Evolutionary conservation across 441 rosid species (phyloP).

Genomic region (Gossypium gossypioides): DNA sequence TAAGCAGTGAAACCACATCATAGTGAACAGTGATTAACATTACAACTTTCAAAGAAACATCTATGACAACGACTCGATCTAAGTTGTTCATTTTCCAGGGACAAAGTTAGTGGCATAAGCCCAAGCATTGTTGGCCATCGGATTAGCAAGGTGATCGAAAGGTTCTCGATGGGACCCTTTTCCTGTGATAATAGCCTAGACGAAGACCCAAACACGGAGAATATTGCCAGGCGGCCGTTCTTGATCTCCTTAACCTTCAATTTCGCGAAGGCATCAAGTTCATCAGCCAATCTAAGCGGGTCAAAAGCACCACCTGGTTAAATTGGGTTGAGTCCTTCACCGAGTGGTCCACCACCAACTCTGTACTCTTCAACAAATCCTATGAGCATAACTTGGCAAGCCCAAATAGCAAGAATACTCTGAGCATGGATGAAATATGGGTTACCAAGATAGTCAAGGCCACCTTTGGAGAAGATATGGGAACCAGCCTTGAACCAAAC

Average conservation of each 20-base stretch:
- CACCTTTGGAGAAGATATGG: constrained; percentile 81
- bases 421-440: constrained; percentile 83
- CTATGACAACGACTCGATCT: not conserved
- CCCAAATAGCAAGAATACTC: constrained; percentile 90
- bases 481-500: constrained; percentile 92
- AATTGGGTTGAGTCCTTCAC: constrained; percentile 77
- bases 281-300: constrained; percentile 77
- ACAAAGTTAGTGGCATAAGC: constrained; percentile 85
- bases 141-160: constrained; percentile 75
- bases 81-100: constrained; percentile 58
- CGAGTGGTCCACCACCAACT: constrained; percentile 79
- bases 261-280: constrained; percentile 81
- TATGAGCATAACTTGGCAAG: constrained; percentile 76
- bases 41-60: not conserved
- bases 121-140: constrained; percentile 81
- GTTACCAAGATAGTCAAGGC: constrained; percentile 82
- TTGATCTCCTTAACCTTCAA: constrained; percentile 82
- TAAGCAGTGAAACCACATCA: constrained; percentile 1
- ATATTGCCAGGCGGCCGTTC: constrained; percentile 83
- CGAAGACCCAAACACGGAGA: constrained; percentile 89
- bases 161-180: constrained; percentile 87
- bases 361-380: constrained; percentile 84
- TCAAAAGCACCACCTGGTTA: constrained; percentile 89
- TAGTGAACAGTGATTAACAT: constrained; percentile 6
- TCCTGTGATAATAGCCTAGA: constrained; percentile 84